A percentile compares a stretch with the other conserved stretches of the same genome.
phyloP scores from a whole-genome alignment of 371 early-diverging fungal species.

The Fennellomyces sp. region DNA sequence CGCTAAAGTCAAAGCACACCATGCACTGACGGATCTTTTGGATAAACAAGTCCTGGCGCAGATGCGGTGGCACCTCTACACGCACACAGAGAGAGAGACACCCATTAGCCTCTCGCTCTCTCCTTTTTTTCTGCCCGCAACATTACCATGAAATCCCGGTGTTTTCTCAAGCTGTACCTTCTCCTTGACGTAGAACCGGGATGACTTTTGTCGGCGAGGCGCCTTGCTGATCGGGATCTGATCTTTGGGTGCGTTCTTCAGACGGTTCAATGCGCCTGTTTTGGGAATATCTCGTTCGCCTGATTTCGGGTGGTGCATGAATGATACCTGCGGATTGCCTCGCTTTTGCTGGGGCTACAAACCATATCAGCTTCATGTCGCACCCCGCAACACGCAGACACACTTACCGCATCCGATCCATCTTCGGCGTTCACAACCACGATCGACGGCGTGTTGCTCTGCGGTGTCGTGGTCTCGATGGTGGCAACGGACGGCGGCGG shows the following conservation, averaged over 20 bases:
- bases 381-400: background rate
- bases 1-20: slow-evolving; percentile 93
- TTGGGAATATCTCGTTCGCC: slow-evolving; percentile 59
- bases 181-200: slow-evolving; percentile 85
- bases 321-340: slow-evolving; percentile 14
- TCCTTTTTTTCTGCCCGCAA: background rate
- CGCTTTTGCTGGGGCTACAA: background rate
- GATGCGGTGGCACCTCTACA: slow-evolving; percentile 72
- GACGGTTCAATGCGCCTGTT: slow-evolving; percentile 74
- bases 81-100: background rate
- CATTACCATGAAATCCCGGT: slow-evolving; percentile 74
- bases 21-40: slow-evolving; percentile 92
- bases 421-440: slow-evolving; percentile 11
- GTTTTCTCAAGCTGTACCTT: slow-evolving; percentile 81
- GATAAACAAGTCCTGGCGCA: slow-evolving; percentile 80
- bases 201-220: slow-evolving; percentile 85
- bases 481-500: slow-evolving; percentile 6
- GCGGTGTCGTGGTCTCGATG: background rate
- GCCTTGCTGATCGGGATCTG: slow-evolving; percentile 80
- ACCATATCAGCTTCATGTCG: background rate
- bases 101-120: background rate
- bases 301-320: slow-evolving; percentile 29
- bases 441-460: slow-evolving; percentile 4
- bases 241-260: slow-evolving; percentile 84
- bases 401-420: slow-evolving; percentile 4